phyloP scores from a whole-genome alignment of 2,329 filamentous ascomycete genomes.

The Elsinoe perseae region DNA sequence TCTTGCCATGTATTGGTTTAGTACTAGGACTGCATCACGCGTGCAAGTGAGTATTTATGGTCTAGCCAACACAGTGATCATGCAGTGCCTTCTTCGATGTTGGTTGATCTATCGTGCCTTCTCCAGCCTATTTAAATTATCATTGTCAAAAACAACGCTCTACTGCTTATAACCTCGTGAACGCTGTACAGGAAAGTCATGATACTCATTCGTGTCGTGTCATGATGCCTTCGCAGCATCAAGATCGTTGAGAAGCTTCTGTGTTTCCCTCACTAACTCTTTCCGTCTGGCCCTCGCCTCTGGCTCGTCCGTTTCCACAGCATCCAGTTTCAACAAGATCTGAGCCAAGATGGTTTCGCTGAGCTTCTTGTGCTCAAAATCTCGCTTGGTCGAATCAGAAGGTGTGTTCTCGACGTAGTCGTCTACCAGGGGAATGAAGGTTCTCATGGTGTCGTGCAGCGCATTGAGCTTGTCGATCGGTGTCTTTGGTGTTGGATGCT shows the following conservation, averaged over 20 bases:
- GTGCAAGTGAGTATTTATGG: too few relatives aligned
- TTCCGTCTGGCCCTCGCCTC: conserved; percentile 60
- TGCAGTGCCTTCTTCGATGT: neutral
- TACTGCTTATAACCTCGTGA: neutral
- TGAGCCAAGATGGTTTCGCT: conserved; percentile 70
- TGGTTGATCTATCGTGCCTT: neutral
- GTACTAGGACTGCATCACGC: too few relatives aligned
- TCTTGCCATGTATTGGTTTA: too few relatives aligned
- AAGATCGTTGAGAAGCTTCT: conserved; percentile 56
- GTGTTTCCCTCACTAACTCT: conserved; percentile 64
- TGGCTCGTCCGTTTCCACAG: conserved; percentile 61
- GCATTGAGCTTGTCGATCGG: conserved; percentile 57
- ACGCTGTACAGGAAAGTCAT: conserved; percentile 1
- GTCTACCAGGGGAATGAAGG: conserved; percentile 57
- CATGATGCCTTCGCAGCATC: conserved; percentile 40
- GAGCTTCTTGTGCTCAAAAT: conserved; percentile 66
- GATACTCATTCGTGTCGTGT: neutral
- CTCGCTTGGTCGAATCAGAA: conserved; percentile 56
- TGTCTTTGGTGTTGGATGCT: conserved; percentile 34
- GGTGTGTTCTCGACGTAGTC: conserved; percentile 58
- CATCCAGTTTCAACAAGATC: conserved; percentile 68
- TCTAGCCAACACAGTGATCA: too few relatives aligned
- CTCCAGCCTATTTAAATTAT: neutral
- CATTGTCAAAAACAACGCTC: neutral
- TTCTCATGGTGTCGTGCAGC: conserved; percentile 57